phyloP scores from a whole-genome alignment of 2,329 filamentous ascomycete species.

The Aspergillus carbonarius region DNA sequence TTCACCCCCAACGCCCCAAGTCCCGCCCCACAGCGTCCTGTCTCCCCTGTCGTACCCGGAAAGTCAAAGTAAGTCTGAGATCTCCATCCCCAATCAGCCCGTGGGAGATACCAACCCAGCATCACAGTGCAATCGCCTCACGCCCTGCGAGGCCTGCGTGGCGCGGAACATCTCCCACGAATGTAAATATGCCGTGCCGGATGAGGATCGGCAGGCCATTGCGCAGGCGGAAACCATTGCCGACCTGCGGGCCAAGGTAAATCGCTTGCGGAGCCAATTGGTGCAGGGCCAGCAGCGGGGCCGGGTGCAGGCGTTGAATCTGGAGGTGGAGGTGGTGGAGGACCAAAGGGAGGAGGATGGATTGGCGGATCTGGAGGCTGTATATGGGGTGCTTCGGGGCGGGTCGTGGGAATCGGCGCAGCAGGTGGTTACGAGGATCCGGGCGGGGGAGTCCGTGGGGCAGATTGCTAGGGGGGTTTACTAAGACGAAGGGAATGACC shows the following conservation, averaged over 20 bases:
- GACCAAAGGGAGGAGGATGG: neutral
- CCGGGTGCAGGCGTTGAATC: neutral
- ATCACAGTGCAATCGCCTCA: slow-evolving; percentile 17
- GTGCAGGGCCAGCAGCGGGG: neutral
- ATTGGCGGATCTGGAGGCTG: slow-evolving; percentile 11
- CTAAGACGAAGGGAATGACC: too few species aligned
- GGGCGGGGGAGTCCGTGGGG: slow-evolving; percentile 9
- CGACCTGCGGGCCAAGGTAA: slow-evolving; percentile 10
- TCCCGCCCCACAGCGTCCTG: slow-evolving; percentile 19
- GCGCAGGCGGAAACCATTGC: slow-evolving; percentile 18
- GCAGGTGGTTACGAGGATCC: slow-evolving; percentile 12
- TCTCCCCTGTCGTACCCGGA: slow-evolving; percentile 13
- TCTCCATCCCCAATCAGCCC: neutral
- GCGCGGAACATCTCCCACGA: slow-evolving; percentile 12
- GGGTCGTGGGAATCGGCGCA: slow-evolving; percentile 10
- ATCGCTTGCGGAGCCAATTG: slow-evolving; percentile 9
- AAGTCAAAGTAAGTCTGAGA: slow-evolving; percentile 15
- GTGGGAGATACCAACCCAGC: neutral
- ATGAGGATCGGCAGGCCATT: slow-evolving; percentile 19
- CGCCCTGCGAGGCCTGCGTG: slow-evolving; percentile 19
- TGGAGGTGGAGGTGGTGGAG: neutral
- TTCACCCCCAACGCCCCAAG: slow-evolving; percentile 7
- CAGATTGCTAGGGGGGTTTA: neutral
- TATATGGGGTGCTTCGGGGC: slow-evolving; percentile 12
- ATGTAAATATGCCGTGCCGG: slow-evolving; percentile 17